These are phyloP conservation scores for Globisporangium megalacanthum DNA, from an alignment of 352 stramenopile species.

Conservation along the genomic window DNA sequence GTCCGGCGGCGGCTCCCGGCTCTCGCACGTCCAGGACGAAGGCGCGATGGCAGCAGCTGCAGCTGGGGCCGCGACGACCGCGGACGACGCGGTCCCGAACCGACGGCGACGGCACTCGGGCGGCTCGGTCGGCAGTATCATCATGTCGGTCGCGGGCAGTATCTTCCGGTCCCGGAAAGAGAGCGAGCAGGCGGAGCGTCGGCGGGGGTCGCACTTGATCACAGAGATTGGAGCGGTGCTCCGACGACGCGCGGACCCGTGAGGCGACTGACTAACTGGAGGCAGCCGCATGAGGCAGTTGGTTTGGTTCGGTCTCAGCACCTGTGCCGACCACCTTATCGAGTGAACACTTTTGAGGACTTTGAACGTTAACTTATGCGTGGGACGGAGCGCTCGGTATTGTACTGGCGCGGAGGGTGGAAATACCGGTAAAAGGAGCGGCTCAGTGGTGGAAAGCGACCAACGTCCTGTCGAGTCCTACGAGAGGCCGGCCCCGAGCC, in stretches of 20 bases:
- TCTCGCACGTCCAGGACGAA: conserved; percentile 16
- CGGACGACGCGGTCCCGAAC: not conserved
- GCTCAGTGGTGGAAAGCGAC: no score
- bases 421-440: no score
- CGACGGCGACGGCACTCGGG: conserved; percentile 31
- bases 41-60: not conserved
- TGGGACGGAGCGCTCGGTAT: not conserved
- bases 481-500: conserved; percentile 36
- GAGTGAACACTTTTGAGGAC: not conserved
- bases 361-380: conserved; percentile 13
- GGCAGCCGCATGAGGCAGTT: not conserved
- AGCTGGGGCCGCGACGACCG: conserved; percentile 12
- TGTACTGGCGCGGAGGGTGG: not conserved
- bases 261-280: conserved; percentile 6
- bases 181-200: conserved; percentile 23
- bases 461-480: conserved; percentile 4
- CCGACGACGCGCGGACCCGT: conserved; percentile 1
- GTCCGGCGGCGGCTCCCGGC: conserved; percentile 20
- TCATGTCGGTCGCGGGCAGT: conserved; percentile 46
- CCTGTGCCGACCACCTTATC: not conserved
- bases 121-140: conserved; percentile 50
- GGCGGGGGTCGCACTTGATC: conserved; percentile 34
- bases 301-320: not conserved
- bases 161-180: conserved; percentile 43
- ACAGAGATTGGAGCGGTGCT: conserved; percentile 31